Evolutionary conservation across 2,329 filamentous ascomycete species (phyloP), one percentile per base, ranked within the genome.

Genomic region (Penicillium nordicum): DNA sequence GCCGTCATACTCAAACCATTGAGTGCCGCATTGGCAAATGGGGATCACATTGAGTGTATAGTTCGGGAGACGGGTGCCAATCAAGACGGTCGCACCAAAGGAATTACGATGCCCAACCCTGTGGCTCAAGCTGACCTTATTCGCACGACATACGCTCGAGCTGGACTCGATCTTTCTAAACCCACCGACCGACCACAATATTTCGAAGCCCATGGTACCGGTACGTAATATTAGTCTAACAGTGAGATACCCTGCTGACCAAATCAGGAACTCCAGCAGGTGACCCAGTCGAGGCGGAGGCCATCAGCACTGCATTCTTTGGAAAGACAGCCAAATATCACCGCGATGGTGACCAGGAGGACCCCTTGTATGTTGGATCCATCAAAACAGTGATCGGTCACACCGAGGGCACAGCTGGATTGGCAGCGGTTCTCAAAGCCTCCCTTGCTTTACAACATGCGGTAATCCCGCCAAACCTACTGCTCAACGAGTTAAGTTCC

Each of bases 1-100:
- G 69, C 73, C 0, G 59, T 86, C 0, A 67, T 85, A 0, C 59
- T 87, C 0, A 86, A 86, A 64, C 71, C 66, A 1, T 63, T 85
- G 1, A 69, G 65, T 5, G 66, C 74, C 1, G 84, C 84, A 0
- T 53, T 85, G 4, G 67, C 56, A 0, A 76, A 80, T 61, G 75
- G 75, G 0, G 79, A 82, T 57, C 62, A 72, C 4, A 77, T 82
- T 29, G 72, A 78, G 34, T 72, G 72, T 41, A 62, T 76, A 6
- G 65, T 76, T 27, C 69, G 73, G 0, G 70, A 66, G 30, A 71
- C 69, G 1, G 67, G 64, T 5, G 63, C 72, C 25, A 76, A 76
- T 51, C 66, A 70, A 45, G 74, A 76, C 55, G 74, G 74, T 3
- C 63, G 65, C 9, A 73, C 69, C 2, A 64, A 61, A 34, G 72